These are phyloP conservation scores for Pilasporangium apinafurcum DNA, from an alignment of 352 stramenopile species.

Conservation along the genomic window DNA sequence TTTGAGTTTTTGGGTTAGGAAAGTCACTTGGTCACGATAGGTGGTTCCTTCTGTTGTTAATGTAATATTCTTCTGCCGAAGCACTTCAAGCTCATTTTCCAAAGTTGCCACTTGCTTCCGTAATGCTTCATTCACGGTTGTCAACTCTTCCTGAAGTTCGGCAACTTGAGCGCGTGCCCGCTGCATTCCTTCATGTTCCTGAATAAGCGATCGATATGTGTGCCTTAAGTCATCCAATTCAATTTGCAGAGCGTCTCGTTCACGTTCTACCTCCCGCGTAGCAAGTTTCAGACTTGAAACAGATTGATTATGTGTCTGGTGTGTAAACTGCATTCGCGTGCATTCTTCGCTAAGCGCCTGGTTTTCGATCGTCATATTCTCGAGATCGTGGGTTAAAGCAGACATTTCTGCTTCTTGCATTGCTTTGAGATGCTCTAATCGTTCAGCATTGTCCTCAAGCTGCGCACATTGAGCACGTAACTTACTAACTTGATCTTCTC, in stretches of 20 bases:
- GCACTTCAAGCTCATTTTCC: slow-evolving; percentile 46
- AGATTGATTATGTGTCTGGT: slow-evolving; percentile 48
- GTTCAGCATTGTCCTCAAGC: slow-evolving; percentile 50
- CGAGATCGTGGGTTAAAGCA: slow-evolving; percentile 67
- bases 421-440: slow-evolving; percentile 49
- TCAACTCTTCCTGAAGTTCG: slow-evolving; percentile 48
- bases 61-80: slow-evolving; percentile 49
- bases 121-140: slow-evolving; percentile 57
- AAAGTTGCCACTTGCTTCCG: slow-evolving; percentile 48
- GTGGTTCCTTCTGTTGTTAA: slow-evolving; percentile 45
- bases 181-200: slow-evolving; percentile 68
- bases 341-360: slow-evolving; percentile 82
- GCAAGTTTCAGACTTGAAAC: slow-evolving; percentile 45
- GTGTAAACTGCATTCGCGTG: slow-evolving; percentile 41
- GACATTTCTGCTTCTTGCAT: slow-evolving; percentile 59
- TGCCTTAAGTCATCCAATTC: slow-evolving; percentile 72
- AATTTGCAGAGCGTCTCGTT: slow-evolving; percentile 63
- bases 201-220: slow-evolving; percentile 64
- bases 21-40: slow-evolving; percentile 77
- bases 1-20: slow-evolving; percentile 71
- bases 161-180: slow-evolving; percentile 48
- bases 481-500: slow-evolving; percentile 36
- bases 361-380: slow-evolving; percentile 87
- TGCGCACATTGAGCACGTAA: slow-evolving; percentile 29
- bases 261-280: slow-evolving; percentile 50